Percentiles rank a stretch among this genome's conserved stretches.
phyloP scores from a whole-genome alignment of 2,329 filamentous ascomycete species.

The Aureobasidium uvarum region DNA sequence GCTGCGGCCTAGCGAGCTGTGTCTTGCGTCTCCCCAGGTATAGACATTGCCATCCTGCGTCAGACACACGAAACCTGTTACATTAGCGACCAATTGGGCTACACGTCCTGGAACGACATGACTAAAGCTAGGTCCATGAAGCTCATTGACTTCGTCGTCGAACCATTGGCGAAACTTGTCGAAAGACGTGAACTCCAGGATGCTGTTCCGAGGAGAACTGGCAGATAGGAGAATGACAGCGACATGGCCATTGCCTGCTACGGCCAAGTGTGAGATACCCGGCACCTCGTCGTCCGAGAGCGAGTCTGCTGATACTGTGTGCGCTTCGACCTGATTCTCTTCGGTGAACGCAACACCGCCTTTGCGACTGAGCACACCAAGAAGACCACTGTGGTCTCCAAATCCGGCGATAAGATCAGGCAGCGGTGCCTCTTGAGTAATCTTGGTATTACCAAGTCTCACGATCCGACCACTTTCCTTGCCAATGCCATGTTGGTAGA shows the following conservation, averaged over 20 bases:
- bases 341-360: constrained; percentile 32
- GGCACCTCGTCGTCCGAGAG: constrained; percentile 29
- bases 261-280: constrained; percentile 32
- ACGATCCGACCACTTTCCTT: constrained; percentile 29
- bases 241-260: constrained; percentile 35
- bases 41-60: constrained; percentile 41
- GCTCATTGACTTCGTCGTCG: constrained; percentile 30
- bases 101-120: constrained; percentile 36
- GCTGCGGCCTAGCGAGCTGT: constrained; percentile 57
- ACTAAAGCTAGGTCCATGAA: constrained; percentile 30
- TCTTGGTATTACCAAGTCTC: constrained; percentile 17
- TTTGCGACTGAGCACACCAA: constrained; percentile 33
- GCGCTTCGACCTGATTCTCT: constrained; percentile 7
- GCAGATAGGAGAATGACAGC: constrained; percentile 35
- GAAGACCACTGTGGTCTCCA: constrained; percentile 38
- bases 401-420: constrained; percentile 27
- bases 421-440: constrained; percentile 27
- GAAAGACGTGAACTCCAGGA: constrained; percentile 35
- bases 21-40: constrained; percentile 59
- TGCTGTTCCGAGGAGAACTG: constrained; percentile 32
- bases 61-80: constrained; percentile 43
- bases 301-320: not conserved
- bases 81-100: constrained; percentile 39
- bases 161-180: constrained; percentile 35
- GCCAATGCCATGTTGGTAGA: constrained; percentile 27